Conservation (phyloP, 805 yeast genomes). For the Yarrowia porcina region DNA sequence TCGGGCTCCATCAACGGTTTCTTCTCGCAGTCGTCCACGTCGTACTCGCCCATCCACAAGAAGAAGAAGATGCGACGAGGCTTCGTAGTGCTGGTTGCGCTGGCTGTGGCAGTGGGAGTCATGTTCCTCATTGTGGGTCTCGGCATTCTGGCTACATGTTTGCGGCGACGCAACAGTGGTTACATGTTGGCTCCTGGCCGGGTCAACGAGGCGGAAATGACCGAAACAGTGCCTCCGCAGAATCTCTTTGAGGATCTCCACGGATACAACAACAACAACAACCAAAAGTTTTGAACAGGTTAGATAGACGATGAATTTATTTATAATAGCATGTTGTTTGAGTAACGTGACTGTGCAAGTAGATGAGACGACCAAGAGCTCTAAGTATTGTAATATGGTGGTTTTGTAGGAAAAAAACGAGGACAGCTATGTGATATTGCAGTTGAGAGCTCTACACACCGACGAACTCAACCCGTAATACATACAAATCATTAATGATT, state of each 20-base stretch:
- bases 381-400: too few relatives aligned
- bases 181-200: conserved; percentile 51
- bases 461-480: too few relatives aligned
- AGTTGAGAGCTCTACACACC: too few relatives aligned
- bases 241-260: conserved; percentile 46
- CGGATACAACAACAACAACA: neutral
- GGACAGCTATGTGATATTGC: too few relatives aligned
- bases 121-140: conserved; percentile 42
- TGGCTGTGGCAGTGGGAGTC: conserved; percentile 62
- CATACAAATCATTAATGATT: too few relatives aligned
- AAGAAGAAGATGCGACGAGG: conserved; percentile 47
- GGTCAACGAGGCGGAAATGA: conserved; percentile 59
- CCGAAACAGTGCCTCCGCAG: conserved; percentile 60
- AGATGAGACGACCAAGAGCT: too few relatives aligned
- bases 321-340: neutral
- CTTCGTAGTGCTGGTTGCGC: conserved; percentile 62
- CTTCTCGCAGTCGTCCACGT: conserved; percentile 35
- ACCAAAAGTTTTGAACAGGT: neutral
- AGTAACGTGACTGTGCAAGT: too few relatives aligned
- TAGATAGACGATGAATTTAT: neutral
- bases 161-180: conserved; percentile 42
- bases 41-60: conserved; percentile 29
- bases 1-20: conserved; percentile 33
- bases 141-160: conserved; percentile 45
- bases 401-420: too few relatives aligned